Percentiles rank a stretch among this genome's conserved stretches.
phyloP scores from a whole-genome alignment of 1,284 basidiomycete species.

The Flammula alnicola region DNA sequence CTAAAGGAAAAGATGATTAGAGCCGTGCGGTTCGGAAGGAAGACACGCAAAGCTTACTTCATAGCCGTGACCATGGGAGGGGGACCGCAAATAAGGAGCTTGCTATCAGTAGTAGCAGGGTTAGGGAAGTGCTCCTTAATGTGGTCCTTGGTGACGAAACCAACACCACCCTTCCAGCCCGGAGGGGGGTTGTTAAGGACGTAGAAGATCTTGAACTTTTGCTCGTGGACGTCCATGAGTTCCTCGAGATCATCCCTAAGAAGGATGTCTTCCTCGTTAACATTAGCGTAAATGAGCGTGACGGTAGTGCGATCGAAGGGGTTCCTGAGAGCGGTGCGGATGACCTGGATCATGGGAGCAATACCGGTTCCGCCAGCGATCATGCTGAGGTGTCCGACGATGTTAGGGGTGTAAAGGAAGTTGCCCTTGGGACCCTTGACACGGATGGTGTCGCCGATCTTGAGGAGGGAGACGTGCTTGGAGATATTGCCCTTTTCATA shows the following conservation, averaged over 20 bases:
- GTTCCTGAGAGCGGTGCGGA: constrained; percentile 88
- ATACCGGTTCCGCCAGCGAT: constrained; percentile 97
- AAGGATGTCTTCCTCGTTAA: constrained; percentile 87
- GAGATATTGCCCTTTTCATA: constrained; percentile 99
- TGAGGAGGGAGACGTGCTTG: constrained; percentile 78
- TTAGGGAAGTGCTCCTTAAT: constrained; percentile 79
- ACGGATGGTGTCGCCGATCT: constrained; percentile 83
- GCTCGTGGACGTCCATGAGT: constrained; percentile 69
- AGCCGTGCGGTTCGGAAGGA: constrained; percentile 11
- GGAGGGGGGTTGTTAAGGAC: constrained; percentile 93
- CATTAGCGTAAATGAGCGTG: constrained; percentile 95
- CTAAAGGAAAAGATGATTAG: constrained; percentile 42
- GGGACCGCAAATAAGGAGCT: constrained; percentile 90
- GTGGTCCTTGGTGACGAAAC: constrained; percentile 95
- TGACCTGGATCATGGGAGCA: constrained; percentile 98
- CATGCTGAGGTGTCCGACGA: constrained; percentile 87
- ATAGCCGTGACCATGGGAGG: constrained; percentile 97
- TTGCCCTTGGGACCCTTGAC: constrained; percentile 97
- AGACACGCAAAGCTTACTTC: constrained; percentile 76
- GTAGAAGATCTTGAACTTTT: constrained; percentile 85
- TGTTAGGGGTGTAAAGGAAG: constrained; percentile 78
- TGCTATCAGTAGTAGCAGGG: constrained; percentile 64
- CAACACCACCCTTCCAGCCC: constrained; percentile 86
- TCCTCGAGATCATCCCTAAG: constrained; percentile 87
- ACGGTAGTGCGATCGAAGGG: constrained; percentile 82